Percentiles rank a stretch among this genome's conserved stretches.
Evolutionary conservation across 2,329 filamentous ascomycete species (phyloP).

Genomic region (Diaporthe australafricana): DNA sequence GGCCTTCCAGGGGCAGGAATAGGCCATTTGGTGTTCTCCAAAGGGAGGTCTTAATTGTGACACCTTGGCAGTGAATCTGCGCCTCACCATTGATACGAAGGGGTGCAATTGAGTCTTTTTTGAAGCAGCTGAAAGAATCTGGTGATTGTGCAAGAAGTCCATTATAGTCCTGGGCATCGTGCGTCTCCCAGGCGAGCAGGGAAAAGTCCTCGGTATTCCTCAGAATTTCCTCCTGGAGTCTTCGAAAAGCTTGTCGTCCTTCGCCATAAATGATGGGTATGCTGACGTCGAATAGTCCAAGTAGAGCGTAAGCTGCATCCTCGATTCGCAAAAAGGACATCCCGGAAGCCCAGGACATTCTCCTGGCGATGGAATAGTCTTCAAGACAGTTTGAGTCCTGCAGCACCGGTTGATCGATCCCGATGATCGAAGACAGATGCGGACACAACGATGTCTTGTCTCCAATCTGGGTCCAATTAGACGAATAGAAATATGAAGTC

Average conservation of each 20-base stretch:
- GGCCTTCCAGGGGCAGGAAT: not conserved
- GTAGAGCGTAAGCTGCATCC: slow-evolving; percentile 31
- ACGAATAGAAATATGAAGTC: not conserved
- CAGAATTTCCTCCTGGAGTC: slow-evolving; percentile 33
- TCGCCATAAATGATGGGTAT: slow-evolving; percentile 32
- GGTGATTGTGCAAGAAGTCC: slow-evolving; percentile 18
- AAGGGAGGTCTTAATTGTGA: not conserved
- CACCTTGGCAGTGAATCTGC: not conserved
- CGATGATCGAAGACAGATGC: not conserved
- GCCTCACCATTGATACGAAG: not conserved
- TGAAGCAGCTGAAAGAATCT: slow-evolving; percentile 6
- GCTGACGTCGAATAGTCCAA: slow-evolving; percentile 33
- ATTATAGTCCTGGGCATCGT: not conserved
- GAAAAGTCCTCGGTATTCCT: slow-evolving; percentile 23
- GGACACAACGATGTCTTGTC: not conserved
- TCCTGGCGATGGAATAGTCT: slow-evolving; percentile 13
- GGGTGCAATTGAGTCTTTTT: not conserved
- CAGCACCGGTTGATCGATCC: not conserved
- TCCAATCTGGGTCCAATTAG: not conserved
- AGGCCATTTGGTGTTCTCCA: not conserved
- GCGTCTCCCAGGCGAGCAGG: not conserved
- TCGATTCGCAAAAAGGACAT: slow-evolving; percentile 4
- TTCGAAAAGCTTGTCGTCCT: slow-evolving; percentile 2
- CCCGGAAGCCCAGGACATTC: slow-evolving; percentile 27
- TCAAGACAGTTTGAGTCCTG: not conserved